Percentiles rank a stretch among this genome's conserved stretches.
Conservation (phyloP, 176 grass and related monocot species). For the Oryza brachyantha region DNA sequence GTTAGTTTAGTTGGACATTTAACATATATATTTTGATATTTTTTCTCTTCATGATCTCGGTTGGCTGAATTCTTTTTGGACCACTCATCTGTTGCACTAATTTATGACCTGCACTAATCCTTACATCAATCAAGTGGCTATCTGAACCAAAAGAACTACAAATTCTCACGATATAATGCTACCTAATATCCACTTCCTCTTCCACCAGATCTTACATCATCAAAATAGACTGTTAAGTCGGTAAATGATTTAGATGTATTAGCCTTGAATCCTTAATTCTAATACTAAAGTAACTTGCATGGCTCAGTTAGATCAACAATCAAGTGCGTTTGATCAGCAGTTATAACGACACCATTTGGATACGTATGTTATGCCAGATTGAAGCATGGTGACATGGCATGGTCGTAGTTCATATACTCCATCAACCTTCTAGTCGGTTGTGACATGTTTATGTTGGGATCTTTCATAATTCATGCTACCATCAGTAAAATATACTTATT, state of each 20-base stretch:
- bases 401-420: not conserved
- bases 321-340: not conserved
- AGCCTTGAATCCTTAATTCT: conserved; percentile 9
- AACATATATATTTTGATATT: not conserved
- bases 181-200: conserved; percentile 17
- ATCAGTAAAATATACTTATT: conserved; percentile 35
- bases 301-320: not conserved
- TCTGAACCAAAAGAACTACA: not conserved
- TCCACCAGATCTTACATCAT: conserved; percentile 23
- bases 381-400: not conserved
- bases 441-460: not conserved
- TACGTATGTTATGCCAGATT: not conserved
- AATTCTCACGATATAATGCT: conserved; percentile 3
- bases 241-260: conserved; percentile 17
- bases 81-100: not conserved
- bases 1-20: not conserved
- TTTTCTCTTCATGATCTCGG: not conserved
- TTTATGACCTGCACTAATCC: not conserved
- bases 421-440: not conserved
- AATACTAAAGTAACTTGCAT: conserved; percentile 19
- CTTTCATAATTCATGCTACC: conserved; percentile 4
- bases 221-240: conserved; percentile 30
- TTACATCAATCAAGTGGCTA: not conserved
- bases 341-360: not conserved
- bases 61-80: not conserved